Base-by-base conservation (phyloP, 208 protist genomes). In the Leishmania turanica region DNA sequence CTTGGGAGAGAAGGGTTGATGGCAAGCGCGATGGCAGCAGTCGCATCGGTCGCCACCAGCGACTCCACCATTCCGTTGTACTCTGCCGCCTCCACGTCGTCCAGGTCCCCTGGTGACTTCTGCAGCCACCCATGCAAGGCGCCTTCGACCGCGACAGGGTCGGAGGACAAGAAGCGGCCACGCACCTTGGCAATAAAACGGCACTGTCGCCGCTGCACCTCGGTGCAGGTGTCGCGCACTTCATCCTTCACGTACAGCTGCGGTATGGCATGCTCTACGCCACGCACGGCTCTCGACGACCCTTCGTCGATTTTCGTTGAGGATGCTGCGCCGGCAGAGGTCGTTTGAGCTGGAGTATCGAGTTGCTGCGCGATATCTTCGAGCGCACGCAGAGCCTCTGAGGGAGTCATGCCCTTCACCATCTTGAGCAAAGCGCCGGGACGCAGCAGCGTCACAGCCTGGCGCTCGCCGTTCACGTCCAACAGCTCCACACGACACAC, bases 21-120 rank as follows among this genome's bases (percentile, higher is more conserved):
- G 31, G 91, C 92, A 6, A 96, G 47, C 6, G 91, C 88, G 3
- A 96, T 51, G 9, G 94, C 89, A 0, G 86, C 79, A 0, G 82
- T 65, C 17, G 82, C 62, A 42, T 96, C 89, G 1, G 71, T 81
- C n/a, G 54, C 51, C 11, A 64, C 79, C 13, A 97, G 79, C 53
- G 78, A 84, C 74, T 96, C 89, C 31, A 96, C 86, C 40, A 93
- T 77, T 9, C 91, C 89, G 11, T 87, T 81, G 78, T 94, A 97
- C 68, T 78, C 56, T 7, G 80, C 80, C 53, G 78, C 79, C 4
- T 68, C 83, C n/a, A 37, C 56, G 4, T 83, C 84, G 64, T 58
- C 68, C 40, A 71, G 75, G 37, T 58, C 75, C n/a, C 3, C 13
- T 5, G 47, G 21, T 21, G 75, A 54, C 24, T 17, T 51, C 11